Base-by-base conservation (phyloP, 306 rosid species). In the Cucurbita argyrosperma region DNA sequence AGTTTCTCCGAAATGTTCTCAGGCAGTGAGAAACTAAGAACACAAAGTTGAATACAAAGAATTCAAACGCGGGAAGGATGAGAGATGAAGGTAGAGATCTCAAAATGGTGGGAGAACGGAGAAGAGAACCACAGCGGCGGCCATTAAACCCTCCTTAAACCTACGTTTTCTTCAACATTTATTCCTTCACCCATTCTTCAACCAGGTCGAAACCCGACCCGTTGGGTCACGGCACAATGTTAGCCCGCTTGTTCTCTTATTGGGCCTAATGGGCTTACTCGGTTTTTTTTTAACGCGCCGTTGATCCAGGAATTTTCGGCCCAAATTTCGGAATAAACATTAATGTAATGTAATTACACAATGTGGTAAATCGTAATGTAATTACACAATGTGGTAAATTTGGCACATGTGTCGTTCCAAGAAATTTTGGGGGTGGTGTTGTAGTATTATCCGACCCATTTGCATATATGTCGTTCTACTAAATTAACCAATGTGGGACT, bases 131-230 rank as follows among this genome's bases (percentile, higher is more conserved):
- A 26, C 7, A 58, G 78, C 11, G 70, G 92, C 92, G 81, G 92
- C 90, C 87, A 83, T 54, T 78, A 88, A 88, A 84, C 95, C 97
- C 87, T 84, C 74, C 85, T 76, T 79, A 88, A 90, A 88, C 89
- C 96, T 90, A 81, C 47, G 80, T 42, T 19, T 18, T 18, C 52
- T 1, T n/a, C 6, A n/a, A 62, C 23, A 39, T 40, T 43, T 56
- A 30, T 64, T 37, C 38, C 16, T 43, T 65, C 50, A 16, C 68
- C 19, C 21, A 23, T 64, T 64, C 8, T 40, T 5, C 35, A 4
- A 38, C 23, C 15, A 51, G 4, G 8, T 64, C 51, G 39, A 10
- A 42, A 42, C 71, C 16, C 71, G 71, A 64, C 71, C 71, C 71
- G 26, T 18, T 7, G 19, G n/a, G 3, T 40, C 4, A 9, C 50